A percentile compares a stretch with the other conserved stretches of the same genome.
Conservation (phyloP, 1,284 basidiomycete genomes). For the Crucibulum cyathiforme region DNA sequence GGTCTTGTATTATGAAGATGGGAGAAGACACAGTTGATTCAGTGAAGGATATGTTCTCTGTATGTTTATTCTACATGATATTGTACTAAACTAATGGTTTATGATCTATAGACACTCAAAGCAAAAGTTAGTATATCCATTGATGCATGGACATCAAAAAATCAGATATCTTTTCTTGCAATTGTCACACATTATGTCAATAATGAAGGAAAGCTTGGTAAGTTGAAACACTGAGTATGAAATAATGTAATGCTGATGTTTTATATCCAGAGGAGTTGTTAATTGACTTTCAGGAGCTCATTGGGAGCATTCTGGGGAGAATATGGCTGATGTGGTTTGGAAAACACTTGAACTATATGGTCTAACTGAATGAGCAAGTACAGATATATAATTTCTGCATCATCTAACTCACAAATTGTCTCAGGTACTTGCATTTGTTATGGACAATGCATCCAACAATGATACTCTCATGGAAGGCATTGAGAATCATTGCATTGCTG, state of each 20-base stretch:
- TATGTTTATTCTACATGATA: no score
- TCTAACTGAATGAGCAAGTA: conserved; percentile 1
- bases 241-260: background rate
- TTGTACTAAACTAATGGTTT: no score
- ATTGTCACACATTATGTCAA: conserved; percentile 10
- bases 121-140: conserved; percentile 4
- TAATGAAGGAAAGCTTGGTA: conserved; percentile 4
- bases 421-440: conserved; percentile 17
- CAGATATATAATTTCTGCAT: background rate
- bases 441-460: conserved; percentile 25
- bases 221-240: background rate
- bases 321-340: conserved; percentile 10
- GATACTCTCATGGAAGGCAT: conserved; percentile 13
- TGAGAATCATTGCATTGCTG: background rate
- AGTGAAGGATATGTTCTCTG: conserved; percentile 5
- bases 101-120: no score
- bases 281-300: conserved; percentile 7
- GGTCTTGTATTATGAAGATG: conserved; percentile 4
- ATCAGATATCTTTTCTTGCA: background rate
- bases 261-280: conserved; percentile 8
- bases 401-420: background rate
- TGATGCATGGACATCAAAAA: conserved; percentile 8
- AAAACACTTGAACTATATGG: conserved; percentile 5
- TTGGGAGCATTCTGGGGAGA: conserved; percentile 7
- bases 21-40: conserved; percentile 7